These are phyloP conservation scores for Spathaspora sp. DNA, from an alignment of 1,139 yeast species.

Conservation along the genomic window DNA sequence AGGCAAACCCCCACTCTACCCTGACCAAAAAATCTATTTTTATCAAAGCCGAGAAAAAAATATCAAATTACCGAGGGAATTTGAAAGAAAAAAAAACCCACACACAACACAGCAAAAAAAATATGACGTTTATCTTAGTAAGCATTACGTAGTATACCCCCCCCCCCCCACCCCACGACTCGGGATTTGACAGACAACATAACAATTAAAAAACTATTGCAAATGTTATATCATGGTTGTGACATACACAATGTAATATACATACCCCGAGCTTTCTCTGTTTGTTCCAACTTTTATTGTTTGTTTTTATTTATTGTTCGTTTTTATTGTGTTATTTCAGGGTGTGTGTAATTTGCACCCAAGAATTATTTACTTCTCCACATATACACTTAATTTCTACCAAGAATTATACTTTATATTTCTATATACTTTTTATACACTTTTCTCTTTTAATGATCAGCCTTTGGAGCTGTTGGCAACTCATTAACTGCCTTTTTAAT, in stretches of 20 bases:
- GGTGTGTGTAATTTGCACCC: background rate
- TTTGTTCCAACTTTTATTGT: no score
- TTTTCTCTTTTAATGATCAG: conserved; percentile 31
- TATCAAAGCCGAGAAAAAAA: conserved; percentile 1
- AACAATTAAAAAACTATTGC: background rate
- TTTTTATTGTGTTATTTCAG: no score
- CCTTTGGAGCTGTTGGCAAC: conserved; percentile 54
- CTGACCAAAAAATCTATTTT: background rate
- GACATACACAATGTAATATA: no score
- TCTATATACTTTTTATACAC: background rate
- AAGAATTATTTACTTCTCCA: background rate
- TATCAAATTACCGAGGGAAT: conserved; percentile 1
- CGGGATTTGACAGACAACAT: no score
- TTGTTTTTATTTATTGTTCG: no score
- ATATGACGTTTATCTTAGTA: background rate
- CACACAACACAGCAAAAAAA: background rate
- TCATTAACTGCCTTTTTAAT: conserved; percentile 62
- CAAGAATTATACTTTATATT: no score
- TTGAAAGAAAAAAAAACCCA: background rate
- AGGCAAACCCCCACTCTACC: background rate
- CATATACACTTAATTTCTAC: background rate
- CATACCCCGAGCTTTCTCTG: no score
- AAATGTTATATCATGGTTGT: no score
- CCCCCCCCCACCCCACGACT: no score
- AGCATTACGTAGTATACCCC: no score